These are phyloP conservation scores for Xerophyta viscosa DNA, from an alignment of 106 monocot species.

Conservation along the genomic window DNA sequence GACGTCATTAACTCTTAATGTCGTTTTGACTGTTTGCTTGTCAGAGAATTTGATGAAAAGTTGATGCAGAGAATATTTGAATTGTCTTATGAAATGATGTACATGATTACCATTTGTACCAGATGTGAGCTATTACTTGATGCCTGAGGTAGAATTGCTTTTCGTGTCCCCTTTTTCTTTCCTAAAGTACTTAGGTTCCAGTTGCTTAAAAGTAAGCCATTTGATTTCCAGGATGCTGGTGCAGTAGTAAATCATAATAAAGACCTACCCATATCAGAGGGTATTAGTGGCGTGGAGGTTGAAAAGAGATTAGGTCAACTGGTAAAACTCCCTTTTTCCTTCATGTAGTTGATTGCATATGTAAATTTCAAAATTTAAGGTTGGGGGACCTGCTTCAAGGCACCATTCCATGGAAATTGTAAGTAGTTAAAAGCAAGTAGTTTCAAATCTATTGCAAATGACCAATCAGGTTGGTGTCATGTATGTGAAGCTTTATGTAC, in stretches of 20 bases:
- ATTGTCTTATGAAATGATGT: slow-evolving; percentile 63
- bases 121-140: slow-evolving; percentile 88
- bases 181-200: neutral
- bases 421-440: neutral
- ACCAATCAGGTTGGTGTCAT: neutral
- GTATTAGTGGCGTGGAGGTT: slow-evolving; percentile 68
- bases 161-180: neutral
- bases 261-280: slow-evolving; percentile 52
- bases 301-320: slow-evolving; percentile 59
- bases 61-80: slow-evolving; percentile 61
- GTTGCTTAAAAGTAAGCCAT: neutral
- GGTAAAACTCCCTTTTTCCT: neutral
- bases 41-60: slow-evolving; percentile 91
- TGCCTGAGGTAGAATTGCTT: slow-evolving; percentile 69
- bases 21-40: slow-evolving; percentile 1
- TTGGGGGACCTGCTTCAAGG: too few relatives aligned
- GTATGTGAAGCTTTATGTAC: neutral
- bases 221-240: slow-evolving; percentile 59
- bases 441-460: neutral
- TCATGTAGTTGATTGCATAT: neutral
- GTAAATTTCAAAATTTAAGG: neutral
- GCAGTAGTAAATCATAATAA: slow-evolving; percentile 60
- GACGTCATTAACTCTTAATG: too few relatives aligned
- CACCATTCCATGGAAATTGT: too few relatives aligned
- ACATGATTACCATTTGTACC: slow-evolving; percentile 55